Evolutionary conservation across 2,329 filamentous ascomycete species (phyloP).

Genomic region (Phaeosphaeria sp.): DNA sequence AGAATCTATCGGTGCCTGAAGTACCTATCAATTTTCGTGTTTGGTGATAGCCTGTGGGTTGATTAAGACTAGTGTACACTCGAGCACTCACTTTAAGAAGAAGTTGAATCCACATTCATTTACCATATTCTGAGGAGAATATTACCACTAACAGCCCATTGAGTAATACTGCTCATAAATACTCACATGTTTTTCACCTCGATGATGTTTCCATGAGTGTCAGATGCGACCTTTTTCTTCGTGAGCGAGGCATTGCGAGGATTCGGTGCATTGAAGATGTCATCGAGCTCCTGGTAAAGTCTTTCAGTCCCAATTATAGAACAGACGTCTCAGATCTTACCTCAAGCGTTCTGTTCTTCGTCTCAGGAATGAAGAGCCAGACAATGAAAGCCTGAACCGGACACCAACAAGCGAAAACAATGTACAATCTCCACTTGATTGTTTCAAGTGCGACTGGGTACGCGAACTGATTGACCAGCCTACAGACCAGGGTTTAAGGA

Average conservation of each 20-base stretch:
- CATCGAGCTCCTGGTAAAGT: constrained; percentile 18
- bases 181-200: constrained; percentile 36
- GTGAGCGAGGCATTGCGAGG: constrained; percentile 29
- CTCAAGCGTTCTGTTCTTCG: constrained; percentile 36
- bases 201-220: constrained; percentile 25
- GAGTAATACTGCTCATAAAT: too few species aligned
- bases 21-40: too few species aligned
- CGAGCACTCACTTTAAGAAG: too few species aligned
- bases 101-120: too few species aligned
- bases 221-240: constrained; percentile 32
- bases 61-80: too few species aligned
- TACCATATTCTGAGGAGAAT: too few species aligned
- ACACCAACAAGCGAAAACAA: constrained; percentile 32
- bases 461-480: constrained; percentile 41
- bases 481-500: too few species aligned
- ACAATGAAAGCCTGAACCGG: constrained; percentile 24
- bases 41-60: too few species aligned
- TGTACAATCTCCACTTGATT: constrained; percentile 33
- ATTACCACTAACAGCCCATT: too few species aligned
- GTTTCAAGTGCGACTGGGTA: constrained; percentile 32
- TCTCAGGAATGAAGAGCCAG: constrained; percentile 33
- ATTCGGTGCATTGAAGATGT: constrained; percentile 29
- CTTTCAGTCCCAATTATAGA: neutral
- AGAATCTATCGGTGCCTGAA: too few species aligned
- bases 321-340: too few species aligned